Conservation (phyloP, 192 early-diverging fungal species). For the Backusella australiensis region DNA sequence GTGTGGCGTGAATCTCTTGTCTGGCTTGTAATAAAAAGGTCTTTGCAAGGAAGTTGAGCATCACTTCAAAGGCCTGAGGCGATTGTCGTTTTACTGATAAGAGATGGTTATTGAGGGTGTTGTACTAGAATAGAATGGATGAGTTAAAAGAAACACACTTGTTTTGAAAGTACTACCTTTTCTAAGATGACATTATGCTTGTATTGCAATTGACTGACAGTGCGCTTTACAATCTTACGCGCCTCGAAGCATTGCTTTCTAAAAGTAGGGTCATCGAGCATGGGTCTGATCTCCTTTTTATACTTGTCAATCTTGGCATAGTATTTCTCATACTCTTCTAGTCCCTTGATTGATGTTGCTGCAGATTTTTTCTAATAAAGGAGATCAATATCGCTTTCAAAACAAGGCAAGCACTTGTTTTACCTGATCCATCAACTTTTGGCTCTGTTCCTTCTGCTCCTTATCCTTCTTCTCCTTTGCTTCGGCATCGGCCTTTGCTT, state of each 20-base stretch:
- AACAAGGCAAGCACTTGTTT: background rate
- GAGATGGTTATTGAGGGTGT: background rate
- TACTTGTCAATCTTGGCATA: conserved; percentile 33
- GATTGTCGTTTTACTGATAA: conserved; percentile 10
- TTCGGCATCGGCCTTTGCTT: conserved; percentile 14
- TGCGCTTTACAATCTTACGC: conserved; percentile 33
- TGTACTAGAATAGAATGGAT: background rate
- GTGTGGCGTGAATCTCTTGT: conserved; percentile 61
- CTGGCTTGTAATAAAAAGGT: conserved; percentile 62
- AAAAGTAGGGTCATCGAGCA: conserved; percentile 9
- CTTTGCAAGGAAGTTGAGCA: conserved; percentile 58
- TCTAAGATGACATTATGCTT: conserved; percentile 34
- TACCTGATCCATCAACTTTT: conserved; percentile 7
- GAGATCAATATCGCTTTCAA: background rate
- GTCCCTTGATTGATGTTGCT: conserved; percentile 18
- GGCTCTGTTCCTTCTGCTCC: conserved; percentile 1
- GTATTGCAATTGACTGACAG: conserved; percentile 46
- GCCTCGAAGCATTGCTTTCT: conserved; percentile 31
- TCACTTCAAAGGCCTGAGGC: conserved; percentile 34
- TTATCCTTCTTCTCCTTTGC: conserved; percentile 11
- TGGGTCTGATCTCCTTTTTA: conserved; percentile 37
- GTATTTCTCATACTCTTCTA: conserved; percentile 32
- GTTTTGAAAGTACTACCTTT: conserved; percentile 29
- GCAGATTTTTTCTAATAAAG: conserved; percentile 2
- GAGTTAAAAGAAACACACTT: too few relatives aligned